Conservation (phyloP, 1,139 yeast species). For the Saccharomyces hybrid region DNA sequence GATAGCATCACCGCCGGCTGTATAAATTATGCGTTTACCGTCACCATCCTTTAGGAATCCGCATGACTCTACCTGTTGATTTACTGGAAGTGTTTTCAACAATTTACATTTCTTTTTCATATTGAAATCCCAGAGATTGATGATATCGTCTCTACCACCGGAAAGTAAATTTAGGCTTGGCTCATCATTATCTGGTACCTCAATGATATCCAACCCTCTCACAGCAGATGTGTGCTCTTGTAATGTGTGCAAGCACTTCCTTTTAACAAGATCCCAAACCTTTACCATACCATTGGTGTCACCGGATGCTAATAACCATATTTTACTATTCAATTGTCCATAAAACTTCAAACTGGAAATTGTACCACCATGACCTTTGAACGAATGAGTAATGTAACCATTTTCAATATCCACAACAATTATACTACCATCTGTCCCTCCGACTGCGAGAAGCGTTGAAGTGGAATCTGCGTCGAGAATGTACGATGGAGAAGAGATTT, state of each 20-base stretch:
- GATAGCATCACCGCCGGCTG: slow-evolving; percentile 77
- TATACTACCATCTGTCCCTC: slow-evolving; percentile 90
- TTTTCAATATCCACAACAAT: slow-evolving; percentile 91
- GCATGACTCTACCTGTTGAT: slow-evolving; percentile 73
- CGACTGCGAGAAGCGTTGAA: slow-evolving; percentile 82
- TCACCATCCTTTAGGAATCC: slow-evolving; percentile 46
- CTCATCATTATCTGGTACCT: slow-evolving; percentile 36
- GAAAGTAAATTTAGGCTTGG: slow-evolving; percentile 43
- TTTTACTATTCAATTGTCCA: slow-evolving; percentile 60
- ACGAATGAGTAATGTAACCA: slow-evolving; percentile 79
- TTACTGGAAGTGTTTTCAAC: slow-evolving; percentile 59
- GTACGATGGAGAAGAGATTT: slow-evolving; percentile 71
- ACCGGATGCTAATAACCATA: slow-evolving; percentile 81
- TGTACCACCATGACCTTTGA: slow-evolving; percentile 94
- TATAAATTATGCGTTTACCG: slow-evolving; percentile 38
- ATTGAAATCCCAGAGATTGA: slow-evolving; percentile 44
- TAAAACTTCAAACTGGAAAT: slow-evolving; percentile 68
- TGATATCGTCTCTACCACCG: slow-evolving; percentile 84
- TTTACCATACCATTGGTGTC: slow-evolving; percentile 80
- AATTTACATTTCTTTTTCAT: slow-evolving; percentile 45
- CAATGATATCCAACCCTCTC: slow-evolving; percentile 67
- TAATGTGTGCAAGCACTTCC: slow-evolving; percentile 57
- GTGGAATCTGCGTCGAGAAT: slow-evolving; percentile 72
- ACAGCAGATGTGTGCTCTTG: slow-evolving; percentile 82
- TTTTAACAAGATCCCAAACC: slow-evolving; percentile 83